Base-by-base conservation (phyloP, 148 eudicot genomes). In the Dysphania ambrosioides region DNA sequence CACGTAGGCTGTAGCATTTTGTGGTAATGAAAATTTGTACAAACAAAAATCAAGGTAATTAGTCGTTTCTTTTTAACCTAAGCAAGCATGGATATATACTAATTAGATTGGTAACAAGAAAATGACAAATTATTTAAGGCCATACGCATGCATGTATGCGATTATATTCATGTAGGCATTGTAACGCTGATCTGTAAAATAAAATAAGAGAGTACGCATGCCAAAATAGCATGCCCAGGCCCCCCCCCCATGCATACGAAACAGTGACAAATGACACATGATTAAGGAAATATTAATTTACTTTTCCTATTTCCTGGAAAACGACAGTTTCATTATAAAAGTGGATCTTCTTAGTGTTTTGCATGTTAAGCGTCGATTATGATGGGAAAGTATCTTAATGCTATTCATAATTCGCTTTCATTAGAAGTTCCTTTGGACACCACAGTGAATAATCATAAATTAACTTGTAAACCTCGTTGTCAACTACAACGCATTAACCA, bases 201-300 rank as follows among this genome's bases (percentile, higher is more conserved):
- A 4, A 30, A 3, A 62, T 5, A 63, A 63, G 6, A 18, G n/a
- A 19, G 12, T 62, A 67, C 77, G 77, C 77, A 74, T 74, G 77
- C 70, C 36, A 74, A 44, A 74, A 31, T 47, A 47, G 60, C 68
- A 62, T 21, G 58, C 26, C 58, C 13, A 5, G 16, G 53, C 53
- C 58, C 61, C 31, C 9, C n/a, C n/a, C n/a, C n/a, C n/a, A n/a
- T n/a, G n/a, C n/a, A 47, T 61, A 40, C 29, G 30, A 63, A 62
- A 21, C 34, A 29, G 21, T 47, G 18, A 16, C 13, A 15, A 47
- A 47, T n/a, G n/a, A 47, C 2, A 47, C 53, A 47, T 13, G 16
- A 47, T 47, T 47, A 47, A 47, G 0, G 3, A 47, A 47, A 47
- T 16, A 13, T 47, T 36, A 2, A 47, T 47, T 16, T 47, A 47